Evolutionary conservation across 2,329 filamentous ascomycete species (phyloP), one percentile per base, ranked within the genome.

Genomic region (Alternaria angustiovoidea): DNA sequence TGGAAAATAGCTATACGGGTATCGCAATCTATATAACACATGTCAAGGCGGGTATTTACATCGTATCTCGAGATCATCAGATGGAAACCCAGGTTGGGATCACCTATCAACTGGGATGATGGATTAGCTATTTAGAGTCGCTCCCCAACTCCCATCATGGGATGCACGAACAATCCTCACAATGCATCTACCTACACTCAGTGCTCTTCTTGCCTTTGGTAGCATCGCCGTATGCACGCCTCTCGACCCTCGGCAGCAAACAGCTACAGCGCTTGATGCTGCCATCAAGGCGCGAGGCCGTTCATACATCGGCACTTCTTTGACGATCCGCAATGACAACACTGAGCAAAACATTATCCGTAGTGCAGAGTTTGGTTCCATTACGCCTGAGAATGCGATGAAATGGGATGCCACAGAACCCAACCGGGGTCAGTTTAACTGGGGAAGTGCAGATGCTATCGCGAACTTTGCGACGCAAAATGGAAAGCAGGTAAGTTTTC

Each of bases 341-440:
- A 59, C 60, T 0, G 70, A 73, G 58, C 61, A 65, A 28, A 69
- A 67, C 54, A 51, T 71, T 42, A 69, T 71, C 56, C 62, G 63
- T 51, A 55, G 61, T 24, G 49, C 65, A 12, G 73, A 76, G 41
- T 76, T 76, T 48, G 73, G 73, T 11, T 74, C 72, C 16, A 72
- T 79, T 56, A 79, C 76, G 1, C 77, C 77, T 0, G 78, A 78
- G 59, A 79, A 79, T 61, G 66, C 72, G 26, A 74, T 76, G 75
- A 80, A 81, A 57, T 81, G 78, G 75, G 77, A 80, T 32, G 68
- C 73, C 5, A 81, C 72, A 4, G 78, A 81, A 64, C 74, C 77
- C 9, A 65, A 65, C 16, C 74, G 70, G 4, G 69, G 69, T 54
- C 62, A 69, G 30, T 81, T 81, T 63, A 77, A 63, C 55, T 80